phyloP scores from a whole-genome alignment of 2,329 filamentous ascomycete species.

The Fusarium proliferatum region DNA sequence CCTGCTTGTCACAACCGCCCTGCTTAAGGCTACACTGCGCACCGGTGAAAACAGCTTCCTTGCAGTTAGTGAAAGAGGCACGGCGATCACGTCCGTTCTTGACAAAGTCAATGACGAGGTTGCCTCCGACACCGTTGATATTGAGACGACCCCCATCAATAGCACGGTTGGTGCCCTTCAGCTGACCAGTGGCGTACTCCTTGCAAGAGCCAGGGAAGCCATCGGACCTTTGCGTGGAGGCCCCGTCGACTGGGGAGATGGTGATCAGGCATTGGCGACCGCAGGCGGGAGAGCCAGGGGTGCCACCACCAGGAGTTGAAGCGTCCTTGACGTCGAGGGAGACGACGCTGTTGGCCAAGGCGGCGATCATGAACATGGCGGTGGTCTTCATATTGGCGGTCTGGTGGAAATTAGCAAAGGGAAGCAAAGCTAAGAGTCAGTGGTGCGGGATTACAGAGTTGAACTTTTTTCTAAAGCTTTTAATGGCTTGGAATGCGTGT shows the following conservation, averaged over 20 bases:
- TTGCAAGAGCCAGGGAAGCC: neutral
- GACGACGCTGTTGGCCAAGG: fast-evolving
- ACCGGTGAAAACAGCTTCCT: neutral
- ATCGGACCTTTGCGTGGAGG: neutral
- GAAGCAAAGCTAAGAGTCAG: fast-evolving
- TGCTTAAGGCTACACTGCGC: neutral
- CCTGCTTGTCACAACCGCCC: neutral
- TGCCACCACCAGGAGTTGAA: neutral
- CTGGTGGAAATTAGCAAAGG: neutral
- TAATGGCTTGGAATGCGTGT: too few species aligned
- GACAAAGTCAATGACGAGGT: neutral
- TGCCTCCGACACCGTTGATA: neutral
- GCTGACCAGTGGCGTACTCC: neutral
- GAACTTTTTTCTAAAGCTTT: too few species aligned
- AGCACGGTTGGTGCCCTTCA: neutral
- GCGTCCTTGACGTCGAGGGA: neutral
- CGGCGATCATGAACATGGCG: neutral
- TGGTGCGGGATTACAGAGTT: fast-evolving
- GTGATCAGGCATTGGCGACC: neutral
- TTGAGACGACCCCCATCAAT: neutral
- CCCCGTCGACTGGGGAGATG: neutral
- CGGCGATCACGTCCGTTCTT: neutral
- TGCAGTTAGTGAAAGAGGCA: neutral
- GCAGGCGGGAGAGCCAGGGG: neutral
- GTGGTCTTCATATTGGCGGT: neutral